A percentile compares a stretch with the other conserved stretches of the same genome.
These are phyloP conservation scores for Eutypella sp. DNA, from an alignment of 2,329 filamentous ascomycete genomes.

Conservation along the genomic window DNA sequence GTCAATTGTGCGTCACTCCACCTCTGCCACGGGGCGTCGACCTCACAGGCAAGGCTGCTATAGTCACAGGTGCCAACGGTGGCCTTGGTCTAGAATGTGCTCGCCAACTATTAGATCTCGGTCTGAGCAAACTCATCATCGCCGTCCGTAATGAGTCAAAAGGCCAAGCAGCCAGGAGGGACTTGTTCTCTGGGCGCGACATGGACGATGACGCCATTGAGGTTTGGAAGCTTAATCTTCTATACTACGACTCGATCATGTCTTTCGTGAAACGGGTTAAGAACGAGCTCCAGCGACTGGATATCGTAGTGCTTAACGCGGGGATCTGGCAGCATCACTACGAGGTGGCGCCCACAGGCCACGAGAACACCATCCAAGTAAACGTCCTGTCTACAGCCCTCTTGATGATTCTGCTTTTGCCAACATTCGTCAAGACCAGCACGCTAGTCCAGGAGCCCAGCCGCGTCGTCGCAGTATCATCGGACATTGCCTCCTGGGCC, in stretches of 20 bases:
- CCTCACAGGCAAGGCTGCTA: conserved; percentile 25
- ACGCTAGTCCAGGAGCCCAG: no score
- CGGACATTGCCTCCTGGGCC: conserved; percentile 4
- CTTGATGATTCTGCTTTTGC: conserved; percentile 1
- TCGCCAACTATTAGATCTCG: conserved; percentile 27
- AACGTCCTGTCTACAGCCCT: conserved; percentile 2
- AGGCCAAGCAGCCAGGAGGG: conserved; percentile 12
- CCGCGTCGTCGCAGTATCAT: not conserved
- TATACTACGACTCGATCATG: conserved; percentile 32
- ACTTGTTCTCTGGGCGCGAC: not conserved
- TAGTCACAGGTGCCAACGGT: conserved; percentile 34
- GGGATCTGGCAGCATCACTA: not conserved
- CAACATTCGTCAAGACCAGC: conserved; percentile 1
- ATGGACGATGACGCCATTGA: conserved; percentile 19
- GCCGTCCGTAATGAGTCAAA: conserved; percentile 28
- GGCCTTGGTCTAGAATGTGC: conserved; percentile 33
- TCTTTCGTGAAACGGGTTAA: conserved; percentile 29
- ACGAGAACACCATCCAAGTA: conserved; percentile 2
- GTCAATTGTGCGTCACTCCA: not conserved
- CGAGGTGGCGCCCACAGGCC: not conserved
- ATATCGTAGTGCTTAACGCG: conserved; percentile 19
- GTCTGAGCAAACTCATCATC: conserved; percentile 30
- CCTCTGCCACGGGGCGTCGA: conserved; percentile 1
- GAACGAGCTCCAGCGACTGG: conserved; percentile 27
- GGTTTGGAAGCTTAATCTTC: conserved; percentile 38